phyloP scores from a whole-genome alignment of 345 rosid species.

The Toxicodendron radicans region DNA sequence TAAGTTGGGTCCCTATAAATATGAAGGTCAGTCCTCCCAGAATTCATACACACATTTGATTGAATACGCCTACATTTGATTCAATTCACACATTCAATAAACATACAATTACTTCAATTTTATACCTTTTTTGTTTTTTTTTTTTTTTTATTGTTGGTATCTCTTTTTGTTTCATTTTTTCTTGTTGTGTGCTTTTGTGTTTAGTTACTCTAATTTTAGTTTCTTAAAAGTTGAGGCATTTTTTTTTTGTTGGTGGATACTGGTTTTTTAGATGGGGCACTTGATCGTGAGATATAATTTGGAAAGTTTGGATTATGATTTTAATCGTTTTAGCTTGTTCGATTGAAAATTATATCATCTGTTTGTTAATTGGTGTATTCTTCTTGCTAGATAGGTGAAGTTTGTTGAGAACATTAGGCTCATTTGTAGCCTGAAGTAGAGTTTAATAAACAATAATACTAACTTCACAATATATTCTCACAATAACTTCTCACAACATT shows the following conservation, averaged over 20 bases:
- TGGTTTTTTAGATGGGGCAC: background rate
- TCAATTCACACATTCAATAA: too few species aligned
- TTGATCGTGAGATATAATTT: constrained; percentile 1
- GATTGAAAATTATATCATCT: background rate
- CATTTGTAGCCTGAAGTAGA: background rate
- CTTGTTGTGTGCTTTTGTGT: too few species aligned
- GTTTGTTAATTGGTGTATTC: too few species aligned
- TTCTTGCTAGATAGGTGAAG: constrained; percentile 3
- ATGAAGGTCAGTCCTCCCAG: too few species aligned
- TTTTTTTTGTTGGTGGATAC: background rate
- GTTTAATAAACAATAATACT: too few species aligned
- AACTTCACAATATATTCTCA: too few species aligned
- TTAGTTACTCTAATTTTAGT: background rate
- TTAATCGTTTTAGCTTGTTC: constrained; percentile 10
- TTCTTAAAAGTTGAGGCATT: constrained; percentile 3
- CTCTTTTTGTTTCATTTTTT: too few species aligned
- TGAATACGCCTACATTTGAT: too few species aligned
- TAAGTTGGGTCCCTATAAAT: too few species aligned
- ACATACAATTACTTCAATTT: constrained; percentile 52
- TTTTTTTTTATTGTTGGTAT: too few species aligned
- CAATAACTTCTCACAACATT: too few species aligned
- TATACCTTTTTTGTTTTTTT: background rate
- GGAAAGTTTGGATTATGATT: background rate
- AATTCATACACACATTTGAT: too few species aligned
- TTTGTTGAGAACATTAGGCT: constrained; percentile 8